Evolutionary conservation across 2,329 filamentous ascomycete species (phyloP).

Genomic region (Xylariales sp.): DNA sequence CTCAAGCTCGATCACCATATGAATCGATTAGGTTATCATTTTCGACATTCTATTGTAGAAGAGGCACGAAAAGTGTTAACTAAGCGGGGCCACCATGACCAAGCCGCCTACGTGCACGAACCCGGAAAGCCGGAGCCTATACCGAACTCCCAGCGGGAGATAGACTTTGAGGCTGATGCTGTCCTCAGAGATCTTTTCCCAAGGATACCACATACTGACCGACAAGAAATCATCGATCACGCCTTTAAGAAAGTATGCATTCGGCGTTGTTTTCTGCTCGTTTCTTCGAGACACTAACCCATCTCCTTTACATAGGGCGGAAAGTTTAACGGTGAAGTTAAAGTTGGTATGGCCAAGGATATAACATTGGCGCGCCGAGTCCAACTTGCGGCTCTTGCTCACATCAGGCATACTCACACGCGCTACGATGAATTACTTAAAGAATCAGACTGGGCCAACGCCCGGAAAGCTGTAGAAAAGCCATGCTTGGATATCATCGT

Average conservation of each 20-base stretch:
- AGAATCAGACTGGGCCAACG: constrained; percentile 69
- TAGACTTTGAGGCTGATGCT: constrained; percentile 71
- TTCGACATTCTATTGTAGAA: constrained; percentile 69
- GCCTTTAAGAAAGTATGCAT: constrained; percentile 70
- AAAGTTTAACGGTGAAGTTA: constrained; percentile 63
- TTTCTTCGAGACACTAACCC: constrained; percentile 25
- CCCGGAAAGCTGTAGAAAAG: constrained; percentile 69
- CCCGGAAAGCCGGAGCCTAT: constrained; percentile 65
- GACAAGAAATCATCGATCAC: constrained; percentile 70
- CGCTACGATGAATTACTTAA: constrained; percentile 71
- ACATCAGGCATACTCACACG: constrained; percentile 75
- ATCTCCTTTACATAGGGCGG: constrained; percentile 56
- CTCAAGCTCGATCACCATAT: constrained; percentile 62
- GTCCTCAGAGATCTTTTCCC: constrained; percentile 73
- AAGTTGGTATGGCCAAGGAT: constrained; percentile 67
- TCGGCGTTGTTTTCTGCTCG: background rate
- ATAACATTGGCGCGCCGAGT: constrained; percentile 71
- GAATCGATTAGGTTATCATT: constrained; percentile 70
- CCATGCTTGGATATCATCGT: constrained; percentile 73
- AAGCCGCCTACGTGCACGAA: constrained; percentile 43
- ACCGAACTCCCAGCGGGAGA: constrained; percentile 68
- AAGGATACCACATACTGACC: constrained; percentile 72
- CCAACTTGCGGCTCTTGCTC: constrained; percentile 73
- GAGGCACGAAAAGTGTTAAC: constrained; percentile 56
- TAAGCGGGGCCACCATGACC: constrained; percentile 44